phyloP scores from a whole-genome alignment of 331 rosid species.

The Acacia concinna region DNA sequence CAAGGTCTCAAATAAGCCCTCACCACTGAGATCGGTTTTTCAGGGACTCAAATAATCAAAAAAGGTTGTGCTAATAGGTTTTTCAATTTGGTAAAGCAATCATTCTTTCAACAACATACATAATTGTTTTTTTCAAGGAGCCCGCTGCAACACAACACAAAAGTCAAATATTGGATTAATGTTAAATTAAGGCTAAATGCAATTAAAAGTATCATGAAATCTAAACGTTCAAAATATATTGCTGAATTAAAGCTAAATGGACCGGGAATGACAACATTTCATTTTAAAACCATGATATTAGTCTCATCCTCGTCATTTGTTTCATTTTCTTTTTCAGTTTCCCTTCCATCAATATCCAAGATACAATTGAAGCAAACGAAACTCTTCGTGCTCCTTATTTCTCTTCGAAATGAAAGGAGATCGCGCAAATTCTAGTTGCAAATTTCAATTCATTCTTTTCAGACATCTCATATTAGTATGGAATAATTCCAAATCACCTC shows the following conservation, averaged over 20 bases:
- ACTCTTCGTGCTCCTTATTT: background rate
- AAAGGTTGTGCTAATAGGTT: background rate
- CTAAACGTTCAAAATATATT: background rate
- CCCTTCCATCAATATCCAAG: background rate
- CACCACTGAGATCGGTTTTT: background rate
- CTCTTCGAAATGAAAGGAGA: no score
- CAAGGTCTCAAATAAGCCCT: background rate
- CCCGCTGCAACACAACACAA: background rate
- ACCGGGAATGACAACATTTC: background rate
- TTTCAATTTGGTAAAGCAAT: background rate
- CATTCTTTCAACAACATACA: background rate
- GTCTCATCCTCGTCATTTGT: no score
- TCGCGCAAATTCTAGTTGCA: no score
- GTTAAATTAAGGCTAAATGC: background rate
- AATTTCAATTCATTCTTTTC: no score
- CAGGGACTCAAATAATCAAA: background rate
- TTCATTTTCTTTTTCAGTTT: no score
- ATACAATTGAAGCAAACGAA: background rate
- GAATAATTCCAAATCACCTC: no score
- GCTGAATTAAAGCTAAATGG: background rate
- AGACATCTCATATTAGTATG: no score
- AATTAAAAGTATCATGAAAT: background rate
- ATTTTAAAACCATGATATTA: no score
- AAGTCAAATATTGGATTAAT: background rate
- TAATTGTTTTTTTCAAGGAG: background rate